phyloP scores from a whole-genome alignment of 768 basidiomycete species.

The Mycena chlorophos region DNA sequence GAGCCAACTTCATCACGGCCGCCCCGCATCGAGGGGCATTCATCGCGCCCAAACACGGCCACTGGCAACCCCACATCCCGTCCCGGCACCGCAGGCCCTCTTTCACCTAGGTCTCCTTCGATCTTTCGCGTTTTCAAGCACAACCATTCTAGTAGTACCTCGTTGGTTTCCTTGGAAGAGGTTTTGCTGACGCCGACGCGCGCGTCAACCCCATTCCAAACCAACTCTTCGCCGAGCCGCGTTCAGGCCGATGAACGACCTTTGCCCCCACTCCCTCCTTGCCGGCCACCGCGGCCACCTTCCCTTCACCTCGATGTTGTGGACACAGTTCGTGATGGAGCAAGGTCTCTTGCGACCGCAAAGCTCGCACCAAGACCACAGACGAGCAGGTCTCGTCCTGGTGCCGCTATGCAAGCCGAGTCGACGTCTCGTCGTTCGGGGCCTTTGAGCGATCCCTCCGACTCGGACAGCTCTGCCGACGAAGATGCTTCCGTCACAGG shows the following conservation, averaged over 20 bases:
- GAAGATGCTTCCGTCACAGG: background rate
- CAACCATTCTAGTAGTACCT: background rate
- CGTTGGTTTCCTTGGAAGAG: background rate
- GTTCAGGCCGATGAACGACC: conserved; percentile 21
- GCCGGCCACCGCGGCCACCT: conserved; percentile 33
- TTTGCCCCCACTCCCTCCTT: conserved; percentile 21
- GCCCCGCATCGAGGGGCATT: background rate
- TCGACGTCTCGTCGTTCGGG: background rate
- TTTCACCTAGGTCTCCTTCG: background rate
- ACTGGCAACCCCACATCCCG: conserved; percentile 1
- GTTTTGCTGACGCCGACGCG: background rate
- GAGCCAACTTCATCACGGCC: background rate
- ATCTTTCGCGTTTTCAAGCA: background rate
- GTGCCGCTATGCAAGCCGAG: background rate
- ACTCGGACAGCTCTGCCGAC: background rate
- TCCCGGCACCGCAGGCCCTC: conserved; percentile 11
- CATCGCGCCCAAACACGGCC: no score
- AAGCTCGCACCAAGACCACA: no score
- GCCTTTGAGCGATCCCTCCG: background rate
- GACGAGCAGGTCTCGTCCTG: conserved; percentile 1
- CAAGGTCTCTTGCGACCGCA: no score
- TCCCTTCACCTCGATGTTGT: conserved; percentile 24
- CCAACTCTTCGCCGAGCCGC: conserved; percentile 24
- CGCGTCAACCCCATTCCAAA: conserved; percentile 4
- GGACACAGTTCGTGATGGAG: background rate